Evolutionary conservation across 768 basidiomycete genomes (phyloP).

Genomic region (Omphalotus guepiniiformis): DNA sequence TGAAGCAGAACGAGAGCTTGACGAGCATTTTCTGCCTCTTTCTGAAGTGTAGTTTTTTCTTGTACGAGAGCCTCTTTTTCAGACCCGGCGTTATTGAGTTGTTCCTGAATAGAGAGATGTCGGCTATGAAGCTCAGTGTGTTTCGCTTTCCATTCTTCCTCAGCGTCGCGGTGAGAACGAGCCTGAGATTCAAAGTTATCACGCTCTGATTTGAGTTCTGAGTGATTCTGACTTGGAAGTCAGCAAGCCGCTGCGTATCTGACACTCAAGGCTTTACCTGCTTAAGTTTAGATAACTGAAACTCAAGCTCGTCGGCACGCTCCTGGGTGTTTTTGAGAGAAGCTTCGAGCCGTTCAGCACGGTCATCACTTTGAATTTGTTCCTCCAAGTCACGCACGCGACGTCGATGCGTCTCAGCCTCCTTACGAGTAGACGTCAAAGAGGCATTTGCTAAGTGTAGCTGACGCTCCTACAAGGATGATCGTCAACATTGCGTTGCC

Average conservation of each 20-base stretch:
- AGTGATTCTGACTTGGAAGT: conserved; percentile 43
- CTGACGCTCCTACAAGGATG: conserved; percentile 61
- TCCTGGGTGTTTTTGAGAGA: conserved; percentile 77
- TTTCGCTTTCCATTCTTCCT: conserved; percentile 43
- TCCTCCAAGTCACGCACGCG: conserved; percentile 72
- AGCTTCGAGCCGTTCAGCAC: conserved; percentile 66
- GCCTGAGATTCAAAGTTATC: conserved; percentile 51
- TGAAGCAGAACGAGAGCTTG: conserved; percentile 48
- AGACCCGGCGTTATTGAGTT: conserved; percentile 38
- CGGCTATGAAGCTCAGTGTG: conserved; percentile 43
- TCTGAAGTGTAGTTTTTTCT: conserved; percentile 47
- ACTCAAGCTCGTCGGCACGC: conserved; percentile 78
- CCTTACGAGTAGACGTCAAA: conserved; percentile 46
- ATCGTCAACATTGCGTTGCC: conserved; percentile 19
- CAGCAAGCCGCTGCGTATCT: background rate
- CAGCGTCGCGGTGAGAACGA: conserved; percentile 35
- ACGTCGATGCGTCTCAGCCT: conserved; percentile 51
- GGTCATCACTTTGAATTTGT: conserved; percentile 80
- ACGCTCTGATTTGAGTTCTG: conserved; percentile 55
- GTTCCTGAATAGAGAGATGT: conserved; percentile 31
- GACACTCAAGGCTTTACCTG: conserved; percentile 46
- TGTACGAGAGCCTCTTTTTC: conserved; percentile 45
- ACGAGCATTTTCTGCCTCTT: conserved; percentile 42
- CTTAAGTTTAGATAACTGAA: conserved; percentile 73
- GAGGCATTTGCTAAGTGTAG: conserved; percentile 59